Conservation (phyloP, 2,329 filamentous ascomycete species). For the Coleophoma eucalyptorum region DNA sequence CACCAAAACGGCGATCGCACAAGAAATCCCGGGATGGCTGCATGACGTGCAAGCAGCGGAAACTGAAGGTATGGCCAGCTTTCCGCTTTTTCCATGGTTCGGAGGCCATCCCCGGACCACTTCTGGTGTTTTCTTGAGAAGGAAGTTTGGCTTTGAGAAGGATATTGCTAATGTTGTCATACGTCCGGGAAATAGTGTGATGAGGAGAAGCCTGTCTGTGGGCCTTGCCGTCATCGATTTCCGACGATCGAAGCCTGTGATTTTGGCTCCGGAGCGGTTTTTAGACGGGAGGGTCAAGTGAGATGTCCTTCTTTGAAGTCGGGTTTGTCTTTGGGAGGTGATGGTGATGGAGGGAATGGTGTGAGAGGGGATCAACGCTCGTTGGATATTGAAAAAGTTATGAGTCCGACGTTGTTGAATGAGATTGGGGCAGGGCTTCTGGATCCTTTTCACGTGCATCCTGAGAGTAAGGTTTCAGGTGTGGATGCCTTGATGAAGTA, state of each 20-base stretch:
- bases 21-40: conserved; percentile 3
- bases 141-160: not conserved
- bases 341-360: no score
- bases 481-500: conserved; percentile 11
- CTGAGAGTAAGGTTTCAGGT: conserved; percentile 6
- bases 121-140: no score
- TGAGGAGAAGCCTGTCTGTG: conserved; percentile 8
- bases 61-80: not conserved
- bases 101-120: no score
- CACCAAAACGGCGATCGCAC: not conserved
- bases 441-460: conserved; percentile 10
- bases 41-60: conserved; percentile 1
- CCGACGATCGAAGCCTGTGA: conserved; percentile 2
- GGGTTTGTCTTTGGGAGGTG: no score
- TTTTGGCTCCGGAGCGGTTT: not conserved
- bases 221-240: conserved; percentile 8
- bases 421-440: not conserved
- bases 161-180: not conserved
- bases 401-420: no score
- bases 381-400: no score
- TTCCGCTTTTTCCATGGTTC: no score
- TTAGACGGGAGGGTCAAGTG: no score
- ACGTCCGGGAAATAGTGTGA: conserved; percentile 5
- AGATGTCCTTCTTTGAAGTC: no score
- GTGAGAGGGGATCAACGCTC: no score